Evolutionary conservation across 148 eudicot species (phyloP).

Genomic region (Camellia granthamiana): DNA sequence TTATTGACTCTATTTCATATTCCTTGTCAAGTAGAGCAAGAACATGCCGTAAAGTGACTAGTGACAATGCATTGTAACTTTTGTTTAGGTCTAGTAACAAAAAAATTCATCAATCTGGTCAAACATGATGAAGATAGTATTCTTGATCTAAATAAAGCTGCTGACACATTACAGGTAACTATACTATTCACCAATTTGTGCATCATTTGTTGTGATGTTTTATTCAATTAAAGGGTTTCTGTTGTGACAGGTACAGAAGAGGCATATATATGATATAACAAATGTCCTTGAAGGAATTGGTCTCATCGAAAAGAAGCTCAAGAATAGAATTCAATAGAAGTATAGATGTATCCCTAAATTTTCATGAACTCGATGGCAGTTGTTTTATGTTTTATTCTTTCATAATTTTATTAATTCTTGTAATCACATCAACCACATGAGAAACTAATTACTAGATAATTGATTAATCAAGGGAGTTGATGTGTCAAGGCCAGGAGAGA

Average conservation of each 20-base stretch:
- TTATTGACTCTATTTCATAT: slow-evolving; percentile 10
- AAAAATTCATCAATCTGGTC: slow-evolving; percentile 84
- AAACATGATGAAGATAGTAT: slow-evolving; percentile 94
- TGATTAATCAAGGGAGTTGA: slow-evolving; percentile 76
- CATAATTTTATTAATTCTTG: background rate
- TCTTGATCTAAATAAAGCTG: slow-evolving; percentile 95
- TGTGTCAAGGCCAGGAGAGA: slow-evolving; percentile 76
- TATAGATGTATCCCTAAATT: slow-evolving; percentile 34
- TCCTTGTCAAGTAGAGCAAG: slow-evolving; percentile 11
- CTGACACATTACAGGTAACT: slow-evolving; percentile 83
- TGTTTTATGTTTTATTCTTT: background rate
- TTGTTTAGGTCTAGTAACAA: slow-evolving; percentile 74
- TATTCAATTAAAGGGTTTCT: slow-evolving; percentile 17
- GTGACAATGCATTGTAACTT: background rate
- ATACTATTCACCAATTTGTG: background rate
- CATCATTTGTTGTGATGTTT: background rate
- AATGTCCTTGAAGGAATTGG: slow-evolving; percentile 99
- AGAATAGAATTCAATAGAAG: slow-evolving; percentile 99
- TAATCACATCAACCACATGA: slow-evolving; percentile 1
- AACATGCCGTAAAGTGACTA: slow-evolving; percentile 6
- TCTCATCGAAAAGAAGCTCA: slow-evolving; percentile 90
- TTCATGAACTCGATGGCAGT: background rate
- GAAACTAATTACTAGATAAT: slow-evolving; percentile 22
- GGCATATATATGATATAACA: slow-evolving; percentile 96
- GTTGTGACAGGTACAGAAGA: slow-evolving; percentile 78